Evolutionary conservation across 129 eudicot species (phyloP).

Genomic region (Pulicaria dysenterica): DNA sequence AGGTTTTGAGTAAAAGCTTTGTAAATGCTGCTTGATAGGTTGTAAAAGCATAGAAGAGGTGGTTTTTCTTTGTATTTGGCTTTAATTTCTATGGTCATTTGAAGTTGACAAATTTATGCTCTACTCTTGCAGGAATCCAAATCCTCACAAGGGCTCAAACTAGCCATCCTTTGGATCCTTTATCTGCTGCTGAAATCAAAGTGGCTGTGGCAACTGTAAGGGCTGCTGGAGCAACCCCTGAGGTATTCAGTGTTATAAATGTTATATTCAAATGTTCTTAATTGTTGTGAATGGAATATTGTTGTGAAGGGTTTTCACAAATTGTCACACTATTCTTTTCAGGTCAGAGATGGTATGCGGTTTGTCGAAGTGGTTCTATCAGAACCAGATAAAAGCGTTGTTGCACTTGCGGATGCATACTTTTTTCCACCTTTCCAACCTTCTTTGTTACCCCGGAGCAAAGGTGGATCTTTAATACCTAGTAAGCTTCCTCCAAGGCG

Average conservation of each 20-base stretch:
- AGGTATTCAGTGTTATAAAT: constrained; percentile 46
- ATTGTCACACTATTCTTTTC: constrained; percentile 10
- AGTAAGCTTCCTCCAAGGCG: constrained; percentile 93
- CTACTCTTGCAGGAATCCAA: constrained; percentile 54
- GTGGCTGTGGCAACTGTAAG: constrained; percentile 95
- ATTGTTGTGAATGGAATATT: constrained; percentile 7
- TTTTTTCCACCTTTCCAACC: constrained; percentile 97
- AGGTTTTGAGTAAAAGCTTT: constrained; percentile 1
- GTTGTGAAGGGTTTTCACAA: not conserved
- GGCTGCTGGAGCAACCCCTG: constrained; percentile 99
- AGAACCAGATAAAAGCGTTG: constrained; percentile 86
- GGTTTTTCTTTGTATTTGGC: constrained; percentile 10
- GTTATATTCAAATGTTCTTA: constrained; percentile 3
- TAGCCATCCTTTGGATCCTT: constrained; percentile 93
- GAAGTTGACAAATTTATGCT: constrained; percentile 21
- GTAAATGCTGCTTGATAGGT: not conserved
- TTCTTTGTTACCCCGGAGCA: constrained; percentile 68
- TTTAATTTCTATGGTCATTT: constrained; percentile 2
- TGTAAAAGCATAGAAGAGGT: not conserved
- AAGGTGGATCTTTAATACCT: constrained; percentile 86
- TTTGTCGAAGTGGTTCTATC: constrained; percentile 83
- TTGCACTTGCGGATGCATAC: constrained; percentile 98
- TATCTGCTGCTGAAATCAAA: constrained; percentile 84
- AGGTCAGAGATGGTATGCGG: constrained; percentile 99
- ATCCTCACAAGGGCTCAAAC: constrained; percentile 72